Evolutionary conservation across 148 eudicot genomes (phyloP), one percentile per base, ranked within the genome.

Genomic region (Cornus florida): DNA sequence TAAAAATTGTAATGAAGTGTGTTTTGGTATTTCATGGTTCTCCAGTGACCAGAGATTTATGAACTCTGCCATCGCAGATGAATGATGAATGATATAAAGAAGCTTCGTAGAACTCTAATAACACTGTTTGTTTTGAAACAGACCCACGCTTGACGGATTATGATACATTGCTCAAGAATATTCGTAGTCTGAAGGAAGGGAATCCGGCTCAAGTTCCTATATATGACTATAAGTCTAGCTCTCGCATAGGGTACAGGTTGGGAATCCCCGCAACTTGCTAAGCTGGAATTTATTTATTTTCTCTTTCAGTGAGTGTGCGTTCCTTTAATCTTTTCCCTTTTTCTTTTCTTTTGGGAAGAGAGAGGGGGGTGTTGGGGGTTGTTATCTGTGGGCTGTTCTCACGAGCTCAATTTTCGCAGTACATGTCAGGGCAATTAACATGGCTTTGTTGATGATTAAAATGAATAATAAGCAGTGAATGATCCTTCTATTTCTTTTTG

Each of bases 111-210:
- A 68, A 33, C 35, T 66, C 81, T 85, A 62, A 87, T 64, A 48
- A 57, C 28, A 31, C 1, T 28, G 38, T 50, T 67, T 81, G 62
- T 82, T 80, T 76, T 78, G 78, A 72, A 83, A 83, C 92, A 97
- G 99, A 97, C 80, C 99, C 99, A 65, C 92, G 98, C 75, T 79
- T 97, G 88, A 94, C 99, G n/a, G 99, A 97, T 88, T 97, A 97
- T 83, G 97, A 89, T 81, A 90, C 98, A 65, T 83, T 97, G 86
- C 99, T 97, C 19, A 87, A 92, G 81, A 97, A 97, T 82, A 88
- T 97, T 74, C 86, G 73, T 81, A 95, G 89, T 67, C 76, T 94
- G 60, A 94, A 83, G 84, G 91, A 83, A 75, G 98, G 99, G 81
- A 90, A 84, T 71, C 74, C 99, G 75, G 92, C 92, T 75, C 89